These are phyloP conservation scores for Zymoseptoria tritici DNA, from an alignment of 2,329 filamentous ascomycete genomes.

Conservation along the genomic window DNA sequence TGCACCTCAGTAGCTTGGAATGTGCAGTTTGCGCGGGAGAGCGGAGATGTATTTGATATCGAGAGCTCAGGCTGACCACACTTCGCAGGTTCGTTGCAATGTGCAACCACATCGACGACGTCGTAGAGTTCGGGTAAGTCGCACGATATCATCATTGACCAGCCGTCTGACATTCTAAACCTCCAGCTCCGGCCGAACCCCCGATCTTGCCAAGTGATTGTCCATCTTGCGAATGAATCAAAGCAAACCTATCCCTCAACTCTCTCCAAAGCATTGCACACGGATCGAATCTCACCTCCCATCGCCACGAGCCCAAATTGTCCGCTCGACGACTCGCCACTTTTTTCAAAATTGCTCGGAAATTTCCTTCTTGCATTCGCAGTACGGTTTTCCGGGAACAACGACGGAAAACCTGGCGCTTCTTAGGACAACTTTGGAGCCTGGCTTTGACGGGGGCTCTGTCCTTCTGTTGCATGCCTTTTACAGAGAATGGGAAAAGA, in stretches of 20 bases:
- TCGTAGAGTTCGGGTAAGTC: constrained; percentile 75
- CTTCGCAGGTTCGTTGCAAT: constrained; percentile 67
- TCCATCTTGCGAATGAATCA: background rate
- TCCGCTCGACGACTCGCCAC: background rate
- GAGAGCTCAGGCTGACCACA: background rate
- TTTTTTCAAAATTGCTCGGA: background rate
- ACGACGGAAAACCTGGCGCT: background rate
- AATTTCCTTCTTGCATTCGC: background rate
- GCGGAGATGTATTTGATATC: background rate
- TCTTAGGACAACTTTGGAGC: background rate
- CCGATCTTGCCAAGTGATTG: constrained; percentile 20
- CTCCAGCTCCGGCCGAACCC: constrained; percentile 21
- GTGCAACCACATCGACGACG: constrained; percentile 96
- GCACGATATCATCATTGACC: constrained; percentile 21
- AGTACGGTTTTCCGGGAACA: background rate
- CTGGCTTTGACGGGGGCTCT: background rate
- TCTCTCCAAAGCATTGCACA: background rate
- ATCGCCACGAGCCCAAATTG: background rate
- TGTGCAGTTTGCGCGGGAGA: too few relatives aligned
- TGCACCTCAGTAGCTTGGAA: too few relatives aligned
- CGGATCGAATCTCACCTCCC: background rate
- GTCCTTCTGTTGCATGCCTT: background rate
- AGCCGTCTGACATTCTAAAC: constrained; percentile 8
- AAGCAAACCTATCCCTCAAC: background rate
- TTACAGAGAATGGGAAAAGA: background rate